Conservation (phyloP, 1,284 basidiomycete genomes). For the Heterobasidion occidentale region DNA sequence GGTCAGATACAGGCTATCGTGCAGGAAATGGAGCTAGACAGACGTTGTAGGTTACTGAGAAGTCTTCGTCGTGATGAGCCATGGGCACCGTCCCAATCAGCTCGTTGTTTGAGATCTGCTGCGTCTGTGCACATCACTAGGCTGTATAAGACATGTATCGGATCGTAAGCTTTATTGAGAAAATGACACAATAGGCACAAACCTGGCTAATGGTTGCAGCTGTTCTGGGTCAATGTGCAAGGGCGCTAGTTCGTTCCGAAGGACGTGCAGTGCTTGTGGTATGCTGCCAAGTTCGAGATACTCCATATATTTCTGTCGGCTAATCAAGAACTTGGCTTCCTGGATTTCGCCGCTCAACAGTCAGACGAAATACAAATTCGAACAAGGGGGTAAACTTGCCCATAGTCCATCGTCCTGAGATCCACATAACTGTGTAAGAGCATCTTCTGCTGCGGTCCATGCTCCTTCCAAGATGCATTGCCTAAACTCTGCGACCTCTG, state of each 20-base stretch:
- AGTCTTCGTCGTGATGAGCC: constrained; percentile 74
- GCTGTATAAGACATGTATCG: constrained; percentile 29
- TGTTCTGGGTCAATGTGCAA: constrained; percentile 70
- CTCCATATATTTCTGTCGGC: constrained; percentile 95
- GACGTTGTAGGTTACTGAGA: constrained; percentile 68
- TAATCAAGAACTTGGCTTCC: constrained; percentile 83
- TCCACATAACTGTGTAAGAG: constrained; percentile 65
- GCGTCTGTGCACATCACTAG: constrained; percentile 85
- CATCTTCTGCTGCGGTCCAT: constrained; percentile 77
- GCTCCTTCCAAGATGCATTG: constrained; percentile 75
- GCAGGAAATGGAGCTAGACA: constrained; percentile 38
- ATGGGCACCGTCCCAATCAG: constrained; percentile 85
- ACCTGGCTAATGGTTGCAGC: constrained; percentile 83
- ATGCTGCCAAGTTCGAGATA: constrained; percentile 81
- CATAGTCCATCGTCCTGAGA: constrained; percentile 55
- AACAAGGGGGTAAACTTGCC: constrained; percentile 31
- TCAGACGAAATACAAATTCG: constrained; percentile 10
- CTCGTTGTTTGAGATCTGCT: constrained; percentile 75
- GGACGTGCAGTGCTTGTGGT: constrained; percentile 76
- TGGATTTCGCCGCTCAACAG: constrained; percentile 23
- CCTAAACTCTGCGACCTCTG: constrained; percentile 77
- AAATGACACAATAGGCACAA: constrained; percentile 7
- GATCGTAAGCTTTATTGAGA: neutral
- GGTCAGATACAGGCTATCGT: neutral
- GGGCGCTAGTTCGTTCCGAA: constrained; percentile 84